Conservation (phyloP, 306 rosid species). For the Comarum palustre region DNA sequence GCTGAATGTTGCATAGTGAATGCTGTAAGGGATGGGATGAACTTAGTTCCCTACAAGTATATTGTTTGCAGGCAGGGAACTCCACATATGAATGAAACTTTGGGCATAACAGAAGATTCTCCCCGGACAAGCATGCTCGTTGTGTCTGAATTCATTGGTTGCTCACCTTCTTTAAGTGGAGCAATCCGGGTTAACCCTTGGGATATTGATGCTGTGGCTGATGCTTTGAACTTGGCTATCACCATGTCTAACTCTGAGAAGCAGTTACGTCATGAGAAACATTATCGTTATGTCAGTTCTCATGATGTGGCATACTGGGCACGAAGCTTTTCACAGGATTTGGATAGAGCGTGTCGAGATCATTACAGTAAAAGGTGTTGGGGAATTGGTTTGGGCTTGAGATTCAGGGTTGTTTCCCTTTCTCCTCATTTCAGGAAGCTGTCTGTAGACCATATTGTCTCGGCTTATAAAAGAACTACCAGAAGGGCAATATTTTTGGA, state of each 20-base stretch:
- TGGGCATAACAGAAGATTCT: constrained; percentile 42
- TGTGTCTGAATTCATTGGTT: constrained; percentile 87
- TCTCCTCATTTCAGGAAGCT: constrained; percentile 67
- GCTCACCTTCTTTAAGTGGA: constrained; percentile 88
- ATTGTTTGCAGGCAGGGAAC: constrained; percentile 76
- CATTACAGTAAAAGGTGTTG: constrained; percentile 75
- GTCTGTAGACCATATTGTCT: constrained; percentile 53
- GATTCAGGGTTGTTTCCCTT: constrained; percentile 73
- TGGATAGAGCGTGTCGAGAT: constrained; percentile 78
- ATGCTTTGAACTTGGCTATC: constrained; percentile 63
- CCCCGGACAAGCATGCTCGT: constrained; percentile 72
- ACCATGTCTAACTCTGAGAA: constrained; percentile 60
- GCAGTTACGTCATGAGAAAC: constrained; percentile 75
- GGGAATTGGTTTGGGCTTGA: constrained; percentile 74
- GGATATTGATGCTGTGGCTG: constrained; percentile 76
- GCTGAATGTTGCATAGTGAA: constrained; percentile 89
- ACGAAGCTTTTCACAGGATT: constrained; percentile 68
- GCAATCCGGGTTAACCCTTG: constrained; percentile 91
- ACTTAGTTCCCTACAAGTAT: constrained; percentile 82
- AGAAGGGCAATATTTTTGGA: constrained; percentile 78
- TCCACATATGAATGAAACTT: constrained; percentile 43
- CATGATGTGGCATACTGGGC: constrained; percentile 94
- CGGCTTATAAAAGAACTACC: constrained; percentile 61
- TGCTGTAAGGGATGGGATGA: constrained; percentile 86
- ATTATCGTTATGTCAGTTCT: constrained; percentile 69